phyloP scores from a whole-genome alignment of 1,284 basidiomycete species.

The Schizophyllum commune region DNA sequence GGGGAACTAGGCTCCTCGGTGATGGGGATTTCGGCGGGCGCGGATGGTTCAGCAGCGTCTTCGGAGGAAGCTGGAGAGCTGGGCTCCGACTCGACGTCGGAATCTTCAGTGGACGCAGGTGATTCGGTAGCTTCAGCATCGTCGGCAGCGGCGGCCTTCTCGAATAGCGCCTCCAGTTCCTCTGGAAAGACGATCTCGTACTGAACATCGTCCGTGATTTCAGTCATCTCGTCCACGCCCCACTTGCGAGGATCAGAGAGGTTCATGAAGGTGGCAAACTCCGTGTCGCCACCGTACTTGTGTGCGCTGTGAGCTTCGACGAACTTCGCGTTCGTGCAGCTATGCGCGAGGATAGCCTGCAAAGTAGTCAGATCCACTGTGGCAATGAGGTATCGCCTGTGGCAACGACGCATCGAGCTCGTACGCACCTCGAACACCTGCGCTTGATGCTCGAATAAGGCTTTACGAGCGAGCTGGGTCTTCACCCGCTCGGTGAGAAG shows the following conservation, averaged over 20 bases:
- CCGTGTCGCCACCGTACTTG: background rate
- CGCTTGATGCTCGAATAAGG: background rate
- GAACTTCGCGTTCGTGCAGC: background rate
- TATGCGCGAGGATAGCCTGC: no score
- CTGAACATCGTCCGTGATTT: background rate
- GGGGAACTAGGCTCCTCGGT: no score
- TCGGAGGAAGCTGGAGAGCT: no score
- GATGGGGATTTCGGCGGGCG: no score
- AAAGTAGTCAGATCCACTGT: no score
- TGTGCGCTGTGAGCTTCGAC: background rate
- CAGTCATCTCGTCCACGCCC: background rate
- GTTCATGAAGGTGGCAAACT: background rate
- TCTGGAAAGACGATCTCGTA: background rate
- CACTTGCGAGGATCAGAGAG: background rate
- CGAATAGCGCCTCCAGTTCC: no score
- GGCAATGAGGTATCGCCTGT: no score
- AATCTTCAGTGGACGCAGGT: background rate
- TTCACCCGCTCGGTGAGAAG: background rate
- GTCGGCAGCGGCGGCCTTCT: no score
- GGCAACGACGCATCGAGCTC: background rate
- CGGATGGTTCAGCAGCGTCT: no score
- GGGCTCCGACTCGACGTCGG: no score
- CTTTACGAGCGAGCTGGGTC: background rate
- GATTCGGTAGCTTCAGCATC: background rate
- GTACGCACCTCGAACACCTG: background rate